Percentiles rank a stretch among this genome's conserved stretches.
phyloP scores from a whole-genome alignment of 176 grass and related monocot species.

The Musa beccarii region DNA sequence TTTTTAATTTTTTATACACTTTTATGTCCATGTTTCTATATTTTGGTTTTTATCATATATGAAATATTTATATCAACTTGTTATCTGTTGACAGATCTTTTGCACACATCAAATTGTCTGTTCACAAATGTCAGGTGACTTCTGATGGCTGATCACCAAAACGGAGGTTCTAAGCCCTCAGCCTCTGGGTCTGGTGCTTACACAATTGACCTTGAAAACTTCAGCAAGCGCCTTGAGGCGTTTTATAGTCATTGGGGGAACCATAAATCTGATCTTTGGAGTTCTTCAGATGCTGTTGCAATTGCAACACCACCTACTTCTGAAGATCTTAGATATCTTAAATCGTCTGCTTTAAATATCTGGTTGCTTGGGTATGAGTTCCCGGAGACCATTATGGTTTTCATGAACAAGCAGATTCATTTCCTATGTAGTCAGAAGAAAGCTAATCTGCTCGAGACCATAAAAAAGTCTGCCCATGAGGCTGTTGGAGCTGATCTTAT shows the following conservation, averaged over 20 bases:
- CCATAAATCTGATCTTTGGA: conserved; percentile 56
- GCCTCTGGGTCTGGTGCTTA: conserved; percentile 26
- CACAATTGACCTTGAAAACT: conserved; percentile 49
- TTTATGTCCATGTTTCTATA: too few relatives aligned
- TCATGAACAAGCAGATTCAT: conserved; percentile 63
- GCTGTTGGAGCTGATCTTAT: conserved; percentile 58
- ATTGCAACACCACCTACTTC: conserved; percentile 69
- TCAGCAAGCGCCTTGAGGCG: conserved; percentile 52
- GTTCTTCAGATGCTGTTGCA: conserved; percentile 56
- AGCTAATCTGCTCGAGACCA: conserved; percentile 48
- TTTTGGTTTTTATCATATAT: too few relatives aligned
- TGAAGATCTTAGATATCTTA: conserved; percentile 72
- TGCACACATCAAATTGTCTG: background rate
- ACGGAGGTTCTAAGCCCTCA: conserved; percentile 28
- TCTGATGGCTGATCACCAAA: conserved; percentile 34
- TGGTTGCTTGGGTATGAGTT: conserved; percentile 86
- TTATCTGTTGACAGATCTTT: background rate
- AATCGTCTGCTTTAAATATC: conserved; percentile 68
- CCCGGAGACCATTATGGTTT: conserved; percentile 85
- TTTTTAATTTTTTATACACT: too few relatives aligned
- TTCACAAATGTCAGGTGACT: background rate
- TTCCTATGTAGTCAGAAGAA: conserved; percentile 78
- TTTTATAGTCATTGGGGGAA: conserved; percentile 62
- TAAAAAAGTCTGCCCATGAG: conserved; percentile 67
- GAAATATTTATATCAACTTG: background rate